Evolutionary conservation across 495 filamentous ascomycete species (phyloP).

Genomic region (Bathelium albidoporum): DNA sequence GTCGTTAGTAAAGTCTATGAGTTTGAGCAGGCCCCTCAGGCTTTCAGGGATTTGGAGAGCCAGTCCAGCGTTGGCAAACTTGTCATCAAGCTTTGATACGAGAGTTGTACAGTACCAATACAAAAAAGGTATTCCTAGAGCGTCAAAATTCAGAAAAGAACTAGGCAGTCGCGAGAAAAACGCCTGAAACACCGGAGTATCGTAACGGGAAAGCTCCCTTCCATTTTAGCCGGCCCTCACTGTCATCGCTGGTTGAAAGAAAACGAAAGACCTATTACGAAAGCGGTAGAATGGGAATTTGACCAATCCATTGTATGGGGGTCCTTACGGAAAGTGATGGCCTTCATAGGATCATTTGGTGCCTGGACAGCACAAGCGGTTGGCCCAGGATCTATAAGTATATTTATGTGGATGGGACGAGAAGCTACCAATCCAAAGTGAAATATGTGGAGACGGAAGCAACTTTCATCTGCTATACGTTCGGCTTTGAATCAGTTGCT

Average conservation of each 20-base stretch:
- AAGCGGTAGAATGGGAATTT: constrained; percentile 3
- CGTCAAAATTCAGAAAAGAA: too few relatives aligned
- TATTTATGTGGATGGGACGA: background rate
- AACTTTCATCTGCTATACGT: constrained; percentile 13
- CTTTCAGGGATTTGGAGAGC: constrained; percentile 39
- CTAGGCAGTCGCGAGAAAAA: background rate
- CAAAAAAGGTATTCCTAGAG: background rate
- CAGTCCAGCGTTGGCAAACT: constrained; percentile 18
- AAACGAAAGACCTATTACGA: constrained; percentile 1
- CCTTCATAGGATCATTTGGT: background rate
- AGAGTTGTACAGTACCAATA: background rate
- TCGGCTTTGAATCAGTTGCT: constrained; percentile 62
- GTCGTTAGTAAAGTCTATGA: constrained; percentile 25
- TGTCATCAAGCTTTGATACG: constrained; percentile 3
- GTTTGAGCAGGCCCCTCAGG: constrained; percentile 32
- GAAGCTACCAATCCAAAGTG: background rate
- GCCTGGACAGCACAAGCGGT: background rate
- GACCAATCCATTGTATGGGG: constrained; percentile 5
- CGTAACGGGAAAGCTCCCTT: background rate
- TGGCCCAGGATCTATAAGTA: background rate
- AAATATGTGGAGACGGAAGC: background rate
- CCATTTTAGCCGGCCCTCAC: background rate
- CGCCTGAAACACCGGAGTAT: background rate
- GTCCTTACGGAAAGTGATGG: background rate
- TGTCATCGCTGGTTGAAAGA: background rate